Evolutionary conservation across 1,139 yeast genomes (phyloP).

Genomic region (Taphrina betulina): DNA sequence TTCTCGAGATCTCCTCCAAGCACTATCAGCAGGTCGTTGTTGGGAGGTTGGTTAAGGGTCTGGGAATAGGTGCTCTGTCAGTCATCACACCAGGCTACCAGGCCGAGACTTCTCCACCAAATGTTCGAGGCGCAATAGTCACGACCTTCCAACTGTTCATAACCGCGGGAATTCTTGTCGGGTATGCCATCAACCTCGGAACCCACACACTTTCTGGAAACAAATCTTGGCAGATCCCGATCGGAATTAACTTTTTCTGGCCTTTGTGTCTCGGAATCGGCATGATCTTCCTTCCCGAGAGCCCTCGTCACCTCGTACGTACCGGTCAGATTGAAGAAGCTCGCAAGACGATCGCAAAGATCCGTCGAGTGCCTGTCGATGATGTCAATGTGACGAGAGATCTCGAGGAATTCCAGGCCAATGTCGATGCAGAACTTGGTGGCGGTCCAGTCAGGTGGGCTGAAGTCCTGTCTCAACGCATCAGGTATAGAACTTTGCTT

Average conservation of each 20-base stretch:
- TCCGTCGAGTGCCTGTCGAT: constrained; percentile 48
- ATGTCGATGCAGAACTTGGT: constrained; percentile 42
- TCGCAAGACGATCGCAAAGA: constrained; percentile 42
- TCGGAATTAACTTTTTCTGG: constrained; percentile 52
- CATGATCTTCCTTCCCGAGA: constrained; percentile 70
- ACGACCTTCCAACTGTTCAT: constrained; percentile 67
- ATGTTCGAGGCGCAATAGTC: constrained; percentile 66
- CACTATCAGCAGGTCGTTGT: constrained; percentile 52
- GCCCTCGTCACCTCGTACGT: constrained; percentile 69
- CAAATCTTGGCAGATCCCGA: constrained; percentile 65
- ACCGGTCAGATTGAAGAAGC: constrained; percentile 59
- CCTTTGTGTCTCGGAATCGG: constrained; percentile 51
- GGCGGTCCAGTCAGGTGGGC: constrained; percentile 44
- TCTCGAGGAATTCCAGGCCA: constrained; percentile 44
- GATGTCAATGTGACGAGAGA: constrained; percentile 46
- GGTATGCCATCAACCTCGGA: constrained; percentile 65
- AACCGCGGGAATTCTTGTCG: constrained; percentile 66
- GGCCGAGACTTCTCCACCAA: constrained; percentile 68
- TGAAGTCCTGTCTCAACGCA: constrained; percentile 7
- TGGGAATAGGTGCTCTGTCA: constrained; percentile 65
- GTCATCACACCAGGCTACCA: constrained; percentile 67
- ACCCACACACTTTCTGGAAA: constrained; percentile 54
- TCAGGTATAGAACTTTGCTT: constrained; percentile 46
- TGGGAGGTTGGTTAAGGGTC: constrained; percentile 48
- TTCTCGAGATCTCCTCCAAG: constrained; percentile 53